These are phyloP conservation scores for Alternaria angustiovoidea DNA, from an alignment of 2,329 filamentous ascomycete species.

Conservation along the genomic window DNA sequence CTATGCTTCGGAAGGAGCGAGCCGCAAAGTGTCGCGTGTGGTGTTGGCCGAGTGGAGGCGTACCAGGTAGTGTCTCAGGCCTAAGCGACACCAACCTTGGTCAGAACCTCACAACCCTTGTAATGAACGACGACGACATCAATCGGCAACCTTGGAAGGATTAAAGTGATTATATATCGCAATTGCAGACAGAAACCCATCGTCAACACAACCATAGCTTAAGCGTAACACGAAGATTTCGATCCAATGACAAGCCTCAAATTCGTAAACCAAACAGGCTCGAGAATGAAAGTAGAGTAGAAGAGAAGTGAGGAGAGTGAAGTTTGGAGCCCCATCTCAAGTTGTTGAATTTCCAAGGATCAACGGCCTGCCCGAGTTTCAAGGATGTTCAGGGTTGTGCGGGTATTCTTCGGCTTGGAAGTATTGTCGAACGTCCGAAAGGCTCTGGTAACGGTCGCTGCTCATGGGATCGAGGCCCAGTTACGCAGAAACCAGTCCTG, in stretches of 20 bases:
- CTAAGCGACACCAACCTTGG: conserved; percentile 4
- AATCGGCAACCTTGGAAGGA: background rate
- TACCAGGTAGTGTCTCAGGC: conserved; percentile 1
- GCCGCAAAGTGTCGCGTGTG: conserved; percentile 16
- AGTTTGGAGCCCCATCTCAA: background rate
- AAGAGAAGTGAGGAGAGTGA: background rate
- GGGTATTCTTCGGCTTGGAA: background rate
- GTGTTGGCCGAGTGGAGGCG: background rate
- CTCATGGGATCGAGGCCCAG: conserved; percentile 46
- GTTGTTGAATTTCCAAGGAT: background rate
- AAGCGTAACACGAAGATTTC: background rate
- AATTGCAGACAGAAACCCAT: background rate
- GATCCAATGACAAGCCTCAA: background rate
- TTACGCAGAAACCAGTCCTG: conserved; percentile 50
- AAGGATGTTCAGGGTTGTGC: background rate
- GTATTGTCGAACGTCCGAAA: background rate
- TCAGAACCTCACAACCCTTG: background rate
- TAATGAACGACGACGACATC: background rate
- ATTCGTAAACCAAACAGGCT: background rate
- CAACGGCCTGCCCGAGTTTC: background rate
- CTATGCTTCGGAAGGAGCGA: conserved; percentile 13
- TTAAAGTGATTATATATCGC: background rate
- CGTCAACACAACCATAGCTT: background rate
- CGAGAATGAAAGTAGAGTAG: background rate
- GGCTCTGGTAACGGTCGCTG: background rate